These are phyloP conservation scores for Lentinula aciculospora DNA, from an alignment of 768 basidiomycete genomes.

Conservation along the genomic window DNA sequence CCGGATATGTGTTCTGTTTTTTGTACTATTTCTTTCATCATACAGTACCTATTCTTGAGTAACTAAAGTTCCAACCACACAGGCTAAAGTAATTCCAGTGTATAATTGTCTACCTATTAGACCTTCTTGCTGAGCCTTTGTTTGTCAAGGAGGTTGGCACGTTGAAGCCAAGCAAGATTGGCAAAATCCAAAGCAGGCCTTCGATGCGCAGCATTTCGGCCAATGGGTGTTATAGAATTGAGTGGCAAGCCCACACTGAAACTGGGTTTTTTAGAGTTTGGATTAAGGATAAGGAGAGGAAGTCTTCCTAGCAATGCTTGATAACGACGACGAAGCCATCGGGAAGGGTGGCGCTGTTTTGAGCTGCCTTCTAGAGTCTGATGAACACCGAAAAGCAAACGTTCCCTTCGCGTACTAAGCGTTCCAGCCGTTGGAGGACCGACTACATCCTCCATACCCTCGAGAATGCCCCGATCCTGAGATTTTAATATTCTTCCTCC, in stretches of 20 bases:
- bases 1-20: slow-evolving; percentile 13
- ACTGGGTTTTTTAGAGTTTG: background rate
- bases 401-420: slow-evolving; percentile 30
- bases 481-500: slow-evolving; percentile 33
- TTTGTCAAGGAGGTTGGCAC: background rate
- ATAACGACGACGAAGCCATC: slow-evolving; percentile 52
- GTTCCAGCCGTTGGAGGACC: slow-evolving; percentile 22
- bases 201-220: slow-evolving; percentile 8
- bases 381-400: background rate
- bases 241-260: slow-evolving; percentile 27
- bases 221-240: slow-evolving; percentile 11
- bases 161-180: slow-evolving; percentile 31
- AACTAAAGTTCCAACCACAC: background rate
- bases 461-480: slow-evolving; percentile 35
- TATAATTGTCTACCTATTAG: no score
- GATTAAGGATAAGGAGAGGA: slow-evolving; percentile 45
- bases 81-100: no score
- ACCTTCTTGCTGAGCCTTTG: background rate
- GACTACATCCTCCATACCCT: slow-evolving; percentile 41
- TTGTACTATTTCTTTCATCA: background rate
- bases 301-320: slow-evolving; percentile 52
- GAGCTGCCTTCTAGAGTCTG: background rate
- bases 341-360: slow-evolving; percentile 20
- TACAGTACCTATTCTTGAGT: background rate
- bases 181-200: slow-evolving; percentile 23